Evolutionary conservation across 2,329 filamentous ascomycete species (phyloP), one percentile per base, ranked within the genome.

Genomic region (Colletotrichum lindemuthianum): DNA sequence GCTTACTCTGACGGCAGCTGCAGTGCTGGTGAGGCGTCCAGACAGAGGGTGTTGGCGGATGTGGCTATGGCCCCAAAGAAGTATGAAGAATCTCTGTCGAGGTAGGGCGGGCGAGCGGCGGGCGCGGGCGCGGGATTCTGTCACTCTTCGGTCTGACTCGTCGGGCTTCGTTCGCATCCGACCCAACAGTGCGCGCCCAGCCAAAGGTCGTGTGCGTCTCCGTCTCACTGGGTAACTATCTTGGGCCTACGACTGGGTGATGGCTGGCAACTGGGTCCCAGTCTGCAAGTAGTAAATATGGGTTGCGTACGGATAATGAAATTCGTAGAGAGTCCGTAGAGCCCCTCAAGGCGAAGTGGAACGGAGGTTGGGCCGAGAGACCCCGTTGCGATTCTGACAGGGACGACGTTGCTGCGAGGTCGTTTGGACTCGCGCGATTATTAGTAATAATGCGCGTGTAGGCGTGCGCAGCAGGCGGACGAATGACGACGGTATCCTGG

Each of bases 401-500:
- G 45, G 55, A 50, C 55, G 45, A 50, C 45, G 55, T 50, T 50
- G 55, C 48, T 16, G 44, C 34, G 24, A n/a, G 37, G 33, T 12
- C 15, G 44, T 15, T 8, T 9, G 15, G 41, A 48, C 40, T 32
- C 32, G 41, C 55, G 45, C 37, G 15, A 58, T 58, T 50, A 49
- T 36, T 50, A 50, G 43, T 37, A 9, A 43, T 43, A 13, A 7
- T 13, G 13, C 13, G 41, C 49, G 45, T 24, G 24, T 24, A 24
- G 4, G 24, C 5, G 24, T 24, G 24, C 24, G 55, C 45, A 58
- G 55, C 36, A 45, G 41, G 40, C 51, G 51, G 61, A 57, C 45
- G 51, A 65, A 65, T 65, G 58, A 65, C 61, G 61, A 59, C 51
- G 61, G 32, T 43, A 61, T 51, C 36, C 47, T 49, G 48, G 39